Conservation (phyloP, 2,329 filamentous ascomycete species). For the Pseudogymnoascus sp. region DNA sequence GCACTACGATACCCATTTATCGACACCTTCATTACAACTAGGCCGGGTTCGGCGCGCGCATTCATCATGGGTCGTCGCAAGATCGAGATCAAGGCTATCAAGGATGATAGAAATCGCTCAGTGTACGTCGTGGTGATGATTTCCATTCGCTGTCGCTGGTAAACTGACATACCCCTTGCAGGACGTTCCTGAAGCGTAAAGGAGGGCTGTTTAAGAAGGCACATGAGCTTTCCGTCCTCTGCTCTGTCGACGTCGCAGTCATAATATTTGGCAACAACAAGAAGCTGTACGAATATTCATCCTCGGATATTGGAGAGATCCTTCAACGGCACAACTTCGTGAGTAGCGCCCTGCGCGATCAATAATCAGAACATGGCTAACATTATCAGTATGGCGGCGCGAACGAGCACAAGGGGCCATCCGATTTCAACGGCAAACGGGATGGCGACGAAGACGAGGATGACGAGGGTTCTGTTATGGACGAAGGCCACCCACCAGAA, state of each 20-base stretch:
- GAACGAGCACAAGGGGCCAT: constrained; percentile 92
- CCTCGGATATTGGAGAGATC: constrained; percentile 84
- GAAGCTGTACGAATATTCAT: constrained; percentile 97
- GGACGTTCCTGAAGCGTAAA: constrained; percentile 97
- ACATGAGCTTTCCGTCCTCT: constrained; percentile 94
- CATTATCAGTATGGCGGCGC: constrained; percentile 70
- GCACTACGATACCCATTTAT: neutral
- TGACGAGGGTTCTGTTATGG: constrained; percentile 58
- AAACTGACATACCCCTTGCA: constrained; percentile 33
- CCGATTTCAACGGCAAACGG: constrained; percentile 77
- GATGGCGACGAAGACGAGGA: constrained; percentile 73
- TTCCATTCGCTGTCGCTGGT: constrained; percentile 7
- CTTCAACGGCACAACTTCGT: constrained; percentile 87
- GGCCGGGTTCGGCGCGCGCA: constrained; percentile 25
- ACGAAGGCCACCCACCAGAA: constrained; percentile 60
- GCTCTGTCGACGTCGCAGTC: constrained; percentile 95
- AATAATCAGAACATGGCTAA: constrained; percentile 18
- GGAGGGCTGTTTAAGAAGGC: constrained; percentile 99
- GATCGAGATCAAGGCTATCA: constrained; percentile 99
- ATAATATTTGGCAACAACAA: constrained; percentile 99
- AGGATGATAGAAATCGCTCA: constrained; percentile 94
- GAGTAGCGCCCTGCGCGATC: constrained; percentile 34
- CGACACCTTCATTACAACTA: neutral
- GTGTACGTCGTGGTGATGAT: constrained; percentile 59
- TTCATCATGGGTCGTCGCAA: constrained; percentile 86